Conservation (phyloP, 108 stramenopile species). For the Stephanodiscus minutulus region DNA sequence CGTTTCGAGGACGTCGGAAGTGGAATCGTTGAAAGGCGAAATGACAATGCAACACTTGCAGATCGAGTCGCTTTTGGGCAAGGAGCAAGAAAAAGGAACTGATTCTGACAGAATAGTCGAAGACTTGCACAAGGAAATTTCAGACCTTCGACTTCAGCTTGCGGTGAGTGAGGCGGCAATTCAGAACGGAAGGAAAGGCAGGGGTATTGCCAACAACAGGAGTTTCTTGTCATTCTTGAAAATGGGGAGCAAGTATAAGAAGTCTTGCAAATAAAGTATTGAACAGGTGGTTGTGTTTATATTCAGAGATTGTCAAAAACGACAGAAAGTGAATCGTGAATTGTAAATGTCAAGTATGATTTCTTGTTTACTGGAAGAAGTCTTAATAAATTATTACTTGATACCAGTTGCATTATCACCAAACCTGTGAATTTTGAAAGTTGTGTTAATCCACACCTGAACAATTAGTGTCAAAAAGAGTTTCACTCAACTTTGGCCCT, state of each 20-base stretch:
- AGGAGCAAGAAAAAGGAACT: neutral
- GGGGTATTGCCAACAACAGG: neutral
- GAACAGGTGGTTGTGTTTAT: neutral
- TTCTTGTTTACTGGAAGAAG: too few species aligned
- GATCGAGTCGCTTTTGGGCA: conserved; percentile 1
- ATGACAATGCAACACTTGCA: conserved; percentile 3
- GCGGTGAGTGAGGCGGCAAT: neutral
- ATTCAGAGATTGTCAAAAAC: too few species aligned
- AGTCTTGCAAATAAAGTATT: neutral
- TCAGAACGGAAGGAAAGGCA: neutral
- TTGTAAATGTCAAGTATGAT: too few species aligned
- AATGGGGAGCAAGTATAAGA: neutral
- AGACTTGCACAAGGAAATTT: neutral
- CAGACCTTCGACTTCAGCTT: neutral
- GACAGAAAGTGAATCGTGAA: too few species aligned
- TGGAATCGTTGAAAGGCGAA: conserved; percentile 1
- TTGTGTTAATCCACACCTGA: too few species aligned
- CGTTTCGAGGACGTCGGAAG: neutral
- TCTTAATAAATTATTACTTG: too few species aligned
- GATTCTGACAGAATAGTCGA: neutral
- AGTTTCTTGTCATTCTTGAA: neutral
- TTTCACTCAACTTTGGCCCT: too few species aligned
- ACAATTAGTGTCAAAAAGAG: too few species aligned
- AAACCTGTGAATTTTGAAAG: too few species aligned
- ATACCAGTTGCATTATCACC: too few species aligned